Evolutionary conservation across 176 grass and related monocot genomes (phyloP).

Genomic region (Cenchrus fungigraminus): DNA sequence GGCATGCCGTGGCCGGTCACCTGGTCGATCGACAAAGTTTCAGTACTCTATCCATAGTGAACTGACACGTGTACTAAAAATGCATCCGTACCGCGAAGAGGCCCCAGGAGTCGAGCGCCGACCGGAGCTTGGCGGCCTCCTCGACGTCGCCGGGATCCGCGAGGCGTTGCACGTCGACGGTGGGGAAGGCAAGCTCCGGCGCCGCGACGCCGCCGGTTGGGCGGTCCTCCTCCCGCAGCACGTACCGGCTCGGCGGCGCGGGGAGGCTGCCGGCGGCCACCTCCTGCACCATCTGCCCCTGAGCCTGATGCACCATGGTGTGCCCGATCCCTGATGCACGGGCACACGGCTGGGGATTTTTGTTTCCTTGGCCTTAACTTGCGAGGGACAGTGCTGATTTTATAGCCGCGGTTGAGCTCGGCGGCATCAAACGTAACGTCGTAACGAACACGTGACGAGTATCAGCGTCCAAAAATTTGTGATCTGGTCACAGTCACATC

Average conservation of each 20-base stretch:
- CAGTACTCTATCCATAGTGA: too few relatives aligned
- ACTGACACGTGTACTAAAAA: too few relatives aligned
- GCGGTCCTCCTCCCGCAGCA: conserved; percentile 41
- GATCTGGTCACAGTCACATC: too few relatives aligned
- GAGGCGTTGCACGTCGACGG: conserved; percentile 53
- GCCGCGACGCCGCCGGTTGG: not conserved
- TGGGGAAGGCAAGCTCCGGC: conserved; percentile 35
- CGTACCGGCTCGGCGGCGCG: conserved; percentile 47
- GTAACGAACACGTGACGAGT: not conserved
- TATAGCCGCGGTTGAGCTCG: not conserved
- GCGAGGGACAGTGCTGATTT: not conserved
- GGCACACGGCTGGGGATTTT: too few relatives aligned
- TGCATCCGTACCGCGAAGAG: conserved; percentile 46
- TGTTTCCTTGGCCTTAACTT: not conserved
- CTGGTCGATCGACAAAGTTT: not conserved
- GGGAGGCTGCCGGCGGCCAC: conserved; percentile 31
- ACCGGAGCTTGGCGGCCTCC: conserved; percentile 51
- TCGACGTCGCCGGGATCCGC: conserved; percentile 33
- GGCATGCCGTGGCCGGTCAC: conserved; percentile 45
- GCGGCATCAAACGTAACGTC: not conserved
- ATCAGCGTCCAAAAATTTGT: not conserved
- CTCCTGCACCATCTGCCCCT: conserved; percentile 53
- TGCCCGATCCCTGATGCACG: not conserved
- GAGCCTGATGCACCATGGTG: conserved; percentile 48
- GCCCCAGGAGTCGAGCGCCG: conserved; percentile 57